Percentiles rank a stretch among this genome's conserved stretches.
Evolutionary conservation across 139 green algal species (phyloP).

Genomic region (Tetradesmus lagerheimii): DNA sequence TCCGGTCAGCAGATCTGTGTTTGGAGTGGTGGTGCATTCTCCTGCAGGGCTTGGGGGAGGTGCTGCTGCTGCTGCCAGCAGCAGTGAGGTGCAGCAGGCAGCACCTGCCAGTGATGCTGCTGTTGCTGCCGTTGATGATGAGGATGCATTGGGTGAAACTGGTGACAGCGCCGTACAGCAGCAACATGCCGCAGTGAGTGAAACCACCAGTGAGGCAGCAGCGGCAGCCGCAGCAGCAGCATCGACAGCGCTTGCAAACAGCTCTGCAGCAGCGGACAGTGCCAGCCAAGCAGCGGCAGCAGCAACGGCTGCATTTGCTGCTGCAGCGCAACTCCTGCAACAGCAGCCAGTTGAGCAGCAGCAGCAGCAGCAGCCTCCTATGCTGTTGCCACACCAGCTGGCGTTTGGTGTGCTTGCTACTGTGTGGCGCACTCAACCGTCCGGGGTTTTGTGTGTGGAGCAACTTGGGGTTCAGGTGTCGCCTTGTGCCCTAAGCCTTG

Average conservation of each 20-base stretch:
- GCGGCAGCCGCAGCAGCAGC: conserved; percentile 13
- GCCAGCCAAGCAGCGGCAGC: neutral
- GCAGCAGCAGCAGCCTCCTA: neutral
- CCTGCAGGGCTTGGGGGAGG: neutral
- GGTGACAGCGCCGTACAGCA: neutral
- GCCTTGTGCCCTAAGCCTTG: conserved; percentile 69
- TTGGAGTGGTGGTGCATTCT: conserved; percentile 45
- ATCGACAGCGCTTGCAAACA: neutral
- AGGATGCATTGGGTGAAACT: neutral
- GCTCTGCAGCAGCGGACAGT: neutral
- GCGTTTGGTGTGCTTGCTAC: conserved; percentile 53
- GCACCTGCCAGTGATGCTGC: neutral
- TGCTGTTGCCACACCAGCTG: conserved; percentile 5
- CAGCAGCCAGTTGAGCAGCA: neutral
- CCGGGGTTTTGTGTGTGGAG: conserved; percentile 83
- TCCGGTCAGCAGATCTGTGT: conserved; percentile 61
- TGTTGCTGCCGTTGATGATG: neutral
- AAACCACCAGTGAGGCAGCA: neutral
- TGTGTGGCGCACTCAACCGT: conserved; percentile 74
- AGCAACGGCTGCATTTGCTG: neutral
- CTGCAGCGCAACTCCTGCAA: conserved; percentile 3
- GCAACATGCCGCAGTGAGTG: neutral
- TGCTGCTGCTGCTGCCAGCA: neutral
- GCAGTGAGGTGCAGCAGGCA: neutral
- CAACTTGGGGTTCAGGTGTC: conserved; percentile 61